Evolutionary conservation across 2,329 filamentous ascomycete species (phyloP).

Genomic region (Colletotrichum agaves): DNA sequence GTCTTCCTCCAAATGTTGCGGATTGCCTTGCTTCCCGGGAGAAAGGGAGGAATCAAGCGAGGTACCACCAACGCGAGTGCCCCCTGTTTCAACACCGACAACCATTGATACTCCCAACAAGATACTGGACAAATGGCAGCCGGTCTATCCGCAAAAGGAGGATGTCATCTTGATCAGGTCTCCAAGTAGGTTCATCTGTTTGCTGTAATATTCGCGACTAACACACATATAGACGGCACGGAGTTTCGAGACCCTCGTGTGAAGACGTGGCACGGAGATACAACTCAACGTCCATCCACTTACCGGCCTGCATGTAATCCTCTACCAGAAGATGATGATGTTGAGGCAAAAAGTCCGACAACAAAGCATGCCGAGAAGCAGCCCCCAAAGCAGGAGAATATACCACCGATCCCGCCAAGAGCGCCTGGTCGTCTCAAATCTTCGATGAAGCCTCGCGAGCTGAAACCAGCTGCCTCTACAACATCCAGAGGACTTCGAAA

Average conservation of each 20-base stretch:
- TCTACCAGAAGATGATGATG: not conserved
- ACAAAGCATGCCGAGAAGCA: not conserved
- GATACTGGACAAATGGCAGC: constrained; percentile 24
- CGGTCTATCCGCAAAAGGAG: constrained; percentile 22
- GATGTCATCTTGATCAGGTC: constrained; percentile 2
- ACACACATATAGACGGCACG: not conserved
- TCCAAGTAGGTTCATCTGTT: constrained; percentile 4
- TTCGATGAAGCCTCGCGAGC: not conserved
- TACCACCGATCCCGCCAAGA: constrained; percentile 19
- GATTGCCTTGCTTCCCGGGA: constrained; percentile 17
- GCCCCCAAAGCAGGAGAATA: not conserved
- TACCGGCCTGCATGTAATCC: not conserved
- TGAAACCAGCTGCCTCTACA: not conserved
- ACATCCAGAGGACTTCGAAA: constrained; percentile 1
- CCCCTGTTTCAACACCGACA: constrained; percentile 13
- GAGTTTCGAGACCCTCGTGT: constrained; percentile 16
- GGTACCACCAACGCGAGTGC: not conserved
- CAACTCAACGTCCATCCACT: constrained; percentile 24
- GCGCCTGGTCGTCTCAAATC: constrained; percentile 16
- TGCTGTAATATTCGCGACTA: not conserved
- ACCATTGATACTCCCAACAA: constrained; percentile 33
- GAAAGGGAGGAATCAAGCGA: constrained; percentile 12
- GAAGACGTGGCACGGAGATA: constrained; percentile 33
- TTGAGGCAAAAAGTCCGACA: constrained; percentile 9
- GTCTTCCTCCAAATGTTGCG: constrained; percentile 28